phyloP scores from a whole-genome alignment of 2,329 filamentous ascomycete genomes.

The Xenoacremonium recifei region DNA sequence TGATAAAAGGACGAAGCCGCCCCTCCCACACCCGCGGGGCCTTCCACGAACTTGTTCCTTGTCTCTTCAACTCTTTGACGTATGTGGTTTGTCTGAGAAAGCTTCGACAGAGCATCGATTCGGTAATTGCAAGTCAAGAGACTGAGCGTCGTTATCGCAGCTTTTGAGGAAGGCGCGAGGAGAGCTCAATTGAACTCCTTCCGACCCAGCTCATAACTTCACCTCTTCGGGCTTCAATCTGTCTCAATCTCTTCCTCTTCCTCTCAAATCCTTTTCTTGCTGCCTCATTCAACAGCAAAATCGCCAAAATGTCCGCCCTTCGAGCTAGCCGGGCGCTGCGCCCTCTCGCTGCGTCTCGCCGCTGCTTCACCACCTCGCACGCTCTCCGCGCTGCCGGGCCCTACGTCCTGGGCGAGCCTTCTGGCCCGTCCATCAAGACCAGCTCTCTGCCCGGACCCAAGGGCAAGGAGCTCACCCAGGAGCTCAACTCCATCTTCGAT shows the following conservation, averaged over 20 bases:
- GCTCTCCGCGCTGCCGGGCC: constrained; percentile 30
- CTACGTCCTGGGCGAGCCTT: constrained; percentile 50
- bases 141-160: no score
- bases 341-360: constrained; percentile 16
- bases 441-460: constrained; percentile 75
- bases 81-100: no score
- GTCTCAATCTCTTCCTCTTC: constrained; percentile 7
- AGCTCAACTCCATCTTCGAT: constrained; percentile 79
- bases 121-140: no score
- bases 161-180: no score
- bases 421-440: constrained; percentile 52
- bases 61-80: no score
- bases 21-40: no score
- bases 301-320: constrained; percentile 26
- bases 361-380: constrained; percentile 22
- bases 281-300: background rate
- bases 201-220: constrained; percentile 3
- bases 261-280: no score
- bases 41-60: no score
- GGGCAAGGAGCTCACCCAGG: constrained; percentile 65
- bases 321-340: constrained; percentile 26
- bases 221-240: no score
- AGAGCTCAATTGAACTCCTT: background rate
- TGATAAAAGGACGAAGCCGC: no score
- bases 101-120: no score